phyloP scores from a whole-genome alignment of 345 rosid genomes.

The Hibiscus syriacus region DNA sequence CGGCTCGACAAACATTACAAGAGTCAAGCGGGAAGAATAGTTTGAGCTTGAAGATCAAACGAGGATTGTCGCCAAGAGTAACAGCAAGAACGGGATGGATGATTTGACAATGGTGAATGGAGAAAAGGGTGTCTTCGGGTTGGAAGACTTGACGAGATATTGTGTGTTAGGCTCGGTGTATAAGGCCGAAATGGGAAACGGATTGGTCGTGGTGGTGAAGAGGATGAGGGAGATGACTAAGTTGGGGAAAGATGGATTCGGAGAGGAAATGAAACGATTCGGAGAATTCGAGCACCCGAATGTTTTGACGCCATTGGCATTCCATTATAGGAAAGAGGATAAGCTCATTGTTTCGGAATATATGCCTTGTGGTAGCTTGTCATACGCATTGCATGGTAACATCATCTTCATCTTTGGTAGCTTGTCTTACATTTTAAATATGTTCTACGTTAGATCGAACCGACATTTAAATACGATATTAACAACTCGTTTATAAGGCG shows the following conservation, averaged over 20 bases:
- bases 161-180: slow-evolving; percentile 88
- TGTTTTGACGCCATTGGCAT: slow-evolving; percentile 70
- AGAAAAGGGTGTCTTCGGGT: slow-evolving; percentile 55
- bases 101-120: slow-evolving; percentile 52
- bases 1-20: slow-evolving; percentile 15
- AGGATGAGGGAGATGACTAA: slow-evolving; percentile 71
- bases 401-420: too few species aligned
- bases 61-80: not conserved
- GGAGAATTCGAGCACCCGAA: slow-evolving; percentile 59
- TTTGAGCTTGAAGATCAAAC: not conserved
- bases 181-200: slow-evolving; percentile 68
- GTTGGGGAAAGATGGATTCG: slow-evolving; percentile 48
- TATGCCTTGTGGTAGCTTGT: slow-evolving; percentile 75
- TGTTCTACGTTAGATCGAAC: too few species aligned
- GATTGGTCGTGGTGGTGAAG: slow-evolving; percentile 76
- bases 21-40: slow-evolving; percentile 21
- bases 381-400: slow-evolving; percentile 74
- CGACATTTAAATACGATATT: too few species aligned
- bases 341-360: slow-evolving; percentile 75
- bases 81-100: slow-evolving; percentile 19
- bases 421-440: not conserved
- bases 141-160: slow-evolving; percentile 76
- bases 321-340: slow-evolving; percentile 75
- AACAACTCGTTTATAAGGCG: slow-evolving; percentile 20
- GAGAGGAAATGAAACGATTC: slow-evolving; percentile 61